Base-by-base conservation (phyloP, 1,139 yeast species). In the Nakaseomyces kungkrabaensis region DNA sequence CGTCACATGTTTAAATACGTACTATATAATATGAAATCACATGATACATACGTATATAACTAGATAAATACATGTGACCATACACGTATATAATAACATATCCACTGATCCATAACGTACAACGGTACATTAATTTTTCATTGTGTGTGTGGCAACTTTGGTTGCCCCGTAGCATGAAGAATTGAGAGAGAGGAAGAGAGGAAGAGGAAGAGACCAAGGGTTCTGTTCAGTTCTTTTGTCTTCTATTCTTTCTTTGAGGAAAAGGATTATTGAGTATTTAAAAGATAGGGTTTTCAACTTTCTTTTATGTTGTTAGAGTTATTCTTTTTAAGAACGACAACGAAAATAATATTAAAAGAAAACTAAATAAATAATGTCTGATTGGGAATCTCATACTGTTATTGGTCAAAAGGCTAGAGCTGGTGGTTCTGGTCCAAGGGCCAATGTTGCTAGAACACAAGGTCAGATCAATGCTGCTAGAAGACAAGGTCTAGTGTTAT, bases 401-500 rank as follows among this genome's bases (percentile, higher is more conserved):
- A 86, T 92, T 61, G 98, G 98, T 54, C 81, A 80, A 62, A 85
- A 83, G 62, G 95, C 94, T 60, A 82, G 95, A 71, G 77, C 82
- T 52, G 95, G 95, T 53, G 89, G 88, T 47, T 27, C 38, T 52
- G 95, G 95, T 34, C 96, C 97, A 63, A 81, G 92, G 68, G 84
- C 85, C 59, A 76, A 75, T 40, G 96, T 89, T 47, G 95, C 97
- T 50, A 82, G 82, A 65, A 75, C 92, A 24, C 73, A 77, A 49
- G 79, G 85, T 47, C 86, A 84, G 64, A 75, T 92, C 66, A 92
- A 92, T 67, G 96, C 90, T 37, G 98, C 98, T 49, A 81, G 95
- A 74, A 82, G 98, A 75, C 68, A 82, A 32, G 98, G 98, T 55
- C 77, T 81, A 51, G 92, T 94, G 51, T 77, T 94, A 41, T 81